Evolutionary conservation across 129 eudicot genomes (phyloP).

Genomic region (Helianthus annuus): HanXRQr2.0-SUNRISE NC_035434.2:86221293-86221792

Average conservation of each 20-base stretch:
- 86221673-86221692: too few relatives aligned
- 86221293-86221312: constrained; percentile 96
- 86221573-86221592: too few relatives aligned
- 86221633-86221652: too few relatives aligned
- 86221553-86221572: too few relatives aligned
- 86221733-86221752: too few relatives aligned
- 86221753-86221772: too few relatives aligned
- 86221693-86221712: too few relatives aligned
- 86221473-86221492: constrained; percentile 6
- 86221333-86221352: constrained; percentile 90
- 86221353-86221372: constrained; percentile 69
- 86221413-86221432: constrained; percentile 97
- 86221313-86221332: constrained; percentile 87
- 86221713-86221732: too few relatives aligned
- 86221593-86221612: too few relatives aligned
- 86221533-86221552: neutral
- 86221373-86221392: constrained; percentile 80
- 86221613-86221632: too few relatives aligned
- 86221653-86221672: too few relatives aligned
- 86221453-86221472: constrained; percentile 26
- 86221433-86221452: constrained; percentile 96
- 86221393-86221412: constrained; percentile 82
- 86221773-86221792: too few relatives aligned
- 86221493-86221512: neutral
- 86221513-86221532: neutral